Evolutionary conservation across 2,329 filamentous ascomycete species (phyloP), one percentile per base, ranked within the genome.

Genomic region (Dendrostoma leiphaemia): DNA sequence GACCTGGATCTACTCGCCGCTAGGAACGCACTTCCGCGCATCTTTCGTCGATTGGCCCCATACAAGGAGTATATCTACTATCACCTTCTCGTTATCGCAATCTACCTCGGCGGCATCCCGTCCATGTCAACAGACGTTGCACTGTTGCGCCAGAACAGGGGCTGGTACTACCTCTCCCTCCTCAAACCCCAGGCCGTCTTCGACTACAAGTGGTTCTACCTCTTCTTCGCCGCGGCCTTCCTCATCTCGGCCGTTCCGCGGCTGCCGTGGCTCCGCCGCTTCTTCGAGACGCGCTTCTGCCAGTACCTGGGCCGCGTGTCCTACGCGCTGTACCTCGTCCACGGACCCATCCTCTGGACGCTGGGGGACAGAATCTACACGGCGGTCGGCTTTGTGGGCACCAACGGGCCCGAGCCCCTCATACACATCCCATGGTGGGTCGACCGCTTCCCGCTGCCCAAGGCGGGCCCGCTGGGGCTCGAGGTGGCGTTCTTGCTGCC

Each of bases 191-290:
- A 87, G 63, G 84, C 84, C 1, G 80, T 85, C 10, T 86, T 76
- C 60, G 82, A 87, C 64, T 78, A 76, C 63, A 88, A 87, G 66
- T 88, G 83, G 83, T 87, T 87, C 68, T 88, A 78, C 64, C 74
- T 88, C 3, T 85, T 85, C 64, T 82, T 77, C 71, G 84, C 83
- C 1, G 76, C 84, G 1, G 71, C 74, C 23, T 74, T 85, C 49
- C 64, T 85, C 0, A 77, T 89, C 0, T 71, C 78, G 1, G 74
- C 78, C 0, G 70, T 82, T 3, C 79, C 81, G 6, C 80, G 79
- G n/a, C 75, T 88, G n/a, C 61, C 68, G 4, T 80, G 76, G 76
- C 71, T 86, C 15, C 80, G 78, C 66, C 58, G 67, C 3, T 82
- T 85, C 63, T 86, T 87, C 61, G 83, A 85, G 65, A 72, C 71